phyloP scores from a whole-genome alignment of 2,329 filamentous ascomycete species.

The Coniochaeta prunicola region DNA sequence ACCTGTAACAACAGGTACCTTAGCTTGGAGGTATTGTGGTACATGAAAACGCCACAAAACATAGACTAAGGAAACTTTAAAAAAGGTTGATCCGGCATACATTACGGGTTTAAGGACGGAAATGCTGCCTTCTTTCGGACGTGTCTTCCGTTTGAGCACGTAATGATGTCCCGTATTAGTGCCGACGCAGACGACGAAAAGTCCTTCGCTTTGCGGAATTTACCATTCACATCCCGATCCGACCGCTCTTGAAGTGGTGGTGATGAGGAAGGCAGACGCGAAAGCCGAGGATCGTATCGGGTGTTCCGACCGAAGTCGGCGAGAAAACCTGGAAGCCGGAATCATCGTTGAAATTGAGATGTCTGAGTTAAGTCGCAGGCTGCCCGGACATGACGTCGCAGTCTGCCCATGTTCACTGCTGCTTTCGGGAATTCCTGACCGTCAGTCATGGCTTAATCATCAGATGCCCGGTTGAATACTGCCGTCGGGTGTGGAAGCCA shows the following conservation, averaged over 20 bases:
- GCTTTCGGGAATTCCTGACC: not conserved
- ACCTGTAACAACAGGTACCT: not conserved
- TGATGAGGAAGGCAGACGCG: not conserved
- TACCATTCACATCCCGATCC: not conserved
- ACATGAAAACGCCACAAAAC: not conserved
- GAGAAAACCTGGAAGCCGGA: not conserved
- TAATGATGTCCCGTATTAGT: not conserved
- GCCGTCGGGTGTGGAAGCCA: not conserved
- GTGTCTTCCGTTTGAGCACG: not conserved
- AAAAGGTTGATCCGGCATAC: not conserved
- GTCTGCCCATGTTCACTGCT: not conserved
- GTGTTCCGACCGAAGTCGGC: not conserved
- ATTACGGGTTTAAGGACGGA: not conserved
- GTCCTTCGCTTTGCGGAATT: not conserved
- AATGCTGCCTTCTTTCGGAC: not conserved
- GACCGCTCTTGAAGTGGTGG: not conserved
- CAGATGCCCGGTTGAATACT: not conserved
- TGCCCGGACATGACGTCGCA: not conserved
- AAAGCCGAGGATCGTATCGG: not conserved
- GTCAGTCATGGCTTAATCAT: not conserved
- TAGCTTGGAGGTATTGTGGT: not conserved
- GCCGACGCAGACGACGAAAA: not conserved
- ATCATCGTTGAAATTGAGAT: not conserved
- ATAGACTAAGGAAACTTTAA: not conserved
- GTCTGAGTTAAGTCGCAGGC: no score